Conservation (phyloP, 306 rosid genomes). For the Citrullus colocynthis region DNA sequence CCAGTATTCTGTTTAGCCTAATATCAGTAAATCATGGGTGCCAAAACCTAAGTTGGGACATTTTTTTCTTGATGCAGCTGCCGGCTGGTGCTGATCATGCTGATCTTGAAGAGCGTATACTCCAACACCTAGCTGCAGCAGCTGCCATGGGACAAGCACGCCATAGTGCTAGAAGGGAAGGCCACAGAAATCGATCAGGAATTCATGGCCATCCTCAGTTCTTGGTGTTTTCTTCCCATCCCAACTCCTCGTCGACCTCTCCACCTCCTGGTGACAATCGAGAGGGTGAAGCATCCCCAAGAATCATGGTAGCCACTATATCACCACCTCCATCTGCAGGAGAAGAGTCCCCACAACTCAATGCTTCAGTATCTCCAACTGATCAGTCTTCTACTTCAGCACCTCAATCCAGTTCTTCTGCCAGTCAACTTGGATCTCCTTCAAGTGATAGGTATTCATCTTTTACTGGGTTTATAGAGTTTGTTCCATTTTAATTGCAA, state of each 20-base stretch:
- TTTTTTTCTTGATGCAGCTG: slow-evolving; percentile 39
- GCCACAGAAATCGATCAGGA: slow-evolving; percentile 74
- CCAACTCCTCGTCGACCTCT: slow-evolving; percentile 43
- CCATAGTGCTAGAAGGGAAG: slow-evolving; percentile 85
- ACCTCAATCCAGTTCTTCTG: slow-evolving; percentile 40
- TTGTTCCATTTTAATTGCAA: not conserved
- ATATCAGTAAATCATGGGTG: not conserved
- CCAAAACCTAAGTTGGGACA: not conserved
- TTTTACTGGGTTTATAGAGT: slow-evolving; percentile 2
- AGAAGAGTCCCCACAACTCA: slow-evolving; percentile 39
- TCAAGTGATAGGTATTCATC: slow-evolving; percentile 29
- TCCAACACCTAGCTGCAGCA: slow-evolving; percentile 97
- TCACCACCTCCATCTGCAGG: slow-evolving; percentile 31
- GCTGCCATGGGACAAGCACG: slow-evolving; percentile 99
- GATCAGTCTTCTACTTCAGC: slow-evolving; percentile 45
- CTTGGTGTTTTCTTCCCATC: slow-evolving; percentile 69
- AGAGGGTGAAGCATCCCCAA: slow-evolving; percentile 48
- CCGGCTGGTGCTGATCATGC: slow-evolving; percentile 86
- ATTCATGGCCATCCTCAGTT: slow-evolving; percentile 83
- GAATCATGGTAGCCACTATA: slow-evolving; percentile 26
- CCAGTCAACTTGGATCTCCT: slow-evolving; percentile 45
- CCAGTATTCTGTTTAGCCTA: slow-evolving; percentile 4
- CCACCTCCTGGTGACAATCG: slow-evolving; percentile 53
- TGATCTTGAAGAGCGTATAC: slow-evolving; percentile 92
- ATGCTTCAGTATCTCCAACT: slow-evolving; percentile 27